Conservation (phyloP, 495 filamentous ascomycete genomes). For the Penicillium verhagenii region DNA sequence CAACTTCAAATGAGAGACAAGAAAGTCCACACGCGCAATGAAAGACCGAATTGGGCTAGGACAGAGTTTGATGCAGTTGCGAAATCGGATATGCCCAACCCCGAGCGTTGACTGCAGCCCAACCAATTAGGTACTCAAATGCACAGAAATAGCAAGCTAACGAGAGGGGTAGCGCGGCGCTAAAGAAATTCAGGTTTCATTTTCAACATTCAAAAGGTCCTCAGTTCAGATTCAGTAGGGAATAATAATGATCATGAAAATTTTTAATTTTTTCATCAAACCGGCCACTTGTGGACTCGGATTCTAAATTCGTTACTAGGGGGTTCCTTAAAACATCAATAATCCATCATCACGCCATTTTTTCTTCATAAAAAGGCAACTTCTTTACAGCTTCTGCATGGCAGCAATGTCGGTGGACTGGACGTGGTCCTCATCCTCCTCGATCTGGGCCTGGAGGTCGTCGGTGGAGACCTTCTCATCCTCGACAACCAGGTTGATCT, state of each 20-base stretch:
- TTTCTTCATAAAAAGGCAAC: constrained; percentile 37
- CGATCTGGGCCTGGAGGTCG: constrained; percentile 84
- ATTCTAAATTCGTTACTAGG: constrained; percentile 30
- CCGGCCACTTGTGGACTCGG: constrained; percentile 21
- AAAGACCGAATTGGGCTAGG: too few species aligned
- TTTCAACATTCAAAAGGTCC: too few species aligned
- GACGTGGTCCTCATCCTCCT: constrained; percentile 91
- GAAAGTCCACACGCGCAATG: too few species aligned
- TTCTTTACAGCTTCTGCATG: constrained; percentile 86
- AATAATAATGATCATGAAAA: constrained; percentile 24
- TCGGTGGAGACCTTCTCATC: constrained; percentile 91
- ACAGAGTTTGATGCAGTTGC: too few species aligned
- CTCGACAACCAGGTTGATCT: constrained; percentile 97
- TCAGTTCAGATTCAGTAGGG: too few species aligned
- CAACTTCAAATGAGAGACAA: too few species aligned
- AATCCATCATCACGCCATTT: constrained; percentile 42
- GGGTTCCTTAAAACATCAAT: constrained; percentile 37
- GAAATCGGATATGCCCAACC: too few species aligned
- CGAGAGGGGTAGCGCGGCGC: too few species aligned
- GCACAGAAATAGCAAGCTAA: too few species aligned
- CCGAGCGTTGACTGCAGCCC: too few species aligned
- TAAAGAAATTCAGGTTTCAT: too few species aligned
- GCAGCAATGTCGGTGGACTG: constrained; percentile 90
- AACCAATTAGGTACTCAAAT: too few species aligned
- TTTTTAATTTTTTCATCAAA: constrained; percentile 34